Percentiles rank a stretch among this genome's conserved stretches.
Evolutionary conservation across 23 red algal species (phyloP).

Genomic region (Gracilaria vermiculophylla): DNA sequence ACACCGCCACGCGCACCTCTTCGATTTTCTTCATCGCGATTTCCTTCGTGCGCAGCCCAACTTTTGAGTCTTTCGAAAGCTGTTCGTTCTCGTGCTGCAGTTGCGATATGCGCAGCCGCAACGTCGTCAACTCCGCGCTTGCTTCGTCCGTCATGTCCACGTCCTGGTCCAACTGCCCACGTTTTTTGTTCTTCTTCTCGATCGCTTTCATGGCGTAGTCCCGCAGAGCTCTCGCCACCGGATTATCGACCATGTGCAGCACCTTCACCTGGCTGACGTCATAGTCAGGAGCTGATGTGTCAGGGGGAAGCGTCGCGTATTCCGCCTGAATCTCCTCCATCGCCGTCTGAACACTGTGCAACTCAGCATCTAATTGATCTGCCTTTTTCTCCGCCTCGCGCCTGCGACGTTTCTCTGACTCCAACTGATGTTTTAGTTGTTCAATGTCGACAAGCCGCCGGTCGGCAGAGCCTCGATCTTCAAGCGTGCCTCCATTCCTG

Average conservation of each 20-base stretch:
- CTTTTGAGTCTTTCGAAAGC: conserved; percentile 44
- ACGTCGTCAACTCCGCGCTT: background rate
- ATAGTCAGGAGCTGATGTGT: conserved; percentile 37
- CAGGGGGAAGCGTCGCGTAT: background rate
- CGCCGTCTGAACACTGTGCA: background rate
- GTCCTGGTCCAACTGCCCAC: conserved; percentile 1
- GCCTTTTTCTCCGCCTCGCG: background rate
- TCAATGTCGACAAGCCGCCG: background rate
- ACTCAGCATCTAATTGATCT: background rate
- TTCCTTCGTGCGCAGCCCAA: conserved; percentile 75
- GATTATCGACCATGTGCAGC: conserved; percentile 39
- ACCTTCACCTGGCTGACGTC: conserved; percentile 31
- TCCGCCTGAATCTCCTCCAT: conserved; percentile 1
- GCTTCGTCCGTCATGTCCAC: conserved; percentile 22
- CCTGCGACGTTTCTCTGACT: background rate
- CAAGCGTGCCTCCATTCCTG: background rate
- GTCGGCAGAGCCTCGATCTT: background rate
- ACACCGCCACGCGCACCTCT: conserved; percentile 80
- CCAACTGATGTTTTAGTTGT: background rate
- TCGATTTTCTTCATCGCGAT: conserved; percentile 86
- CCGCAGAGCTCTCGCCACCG: conserved; percentile 14
- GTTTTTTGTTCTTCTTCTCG: background rate
- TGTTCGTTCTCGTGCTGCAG: conserved; percentile 33
- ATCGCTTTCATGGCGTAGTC: background rate
- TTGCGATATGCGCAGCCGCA: conserved; percentile 2